These are phyloP conservation scores for Tetrapyrgos nigripes DNA, from an alignment of 1,284 basidiomycete species.

Conservation along the genomic window DNA sequence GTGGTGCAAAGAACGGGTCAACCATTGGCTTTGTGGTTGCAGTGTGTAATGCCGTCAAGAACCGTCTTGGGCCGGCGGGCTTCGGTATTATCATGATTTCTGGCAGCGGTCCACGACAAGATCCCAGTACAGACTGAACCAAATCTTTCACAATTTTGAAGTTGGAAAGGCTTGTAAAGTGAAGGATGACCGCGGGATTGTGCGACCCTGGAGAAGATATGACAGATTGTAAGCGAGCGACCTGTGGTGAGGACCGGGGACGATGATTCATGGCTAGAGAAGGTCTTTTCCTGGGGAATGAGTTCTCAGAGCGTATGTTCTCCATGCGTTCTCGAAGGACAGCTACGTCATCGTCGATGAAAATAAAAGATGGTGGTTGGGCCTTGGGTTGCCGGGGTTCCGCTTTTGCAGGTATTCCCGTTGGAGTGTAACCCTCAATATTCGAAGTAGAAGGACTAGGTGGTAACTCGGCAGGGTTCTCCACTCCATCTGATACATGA, in stretches of 20 bases:
- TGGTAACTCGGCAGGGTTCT: conserved; percentile 36
- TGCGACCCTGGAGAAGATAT: conserved; percentile 32
- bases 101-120: conserved; percentile 55
- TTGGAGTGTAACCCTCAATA: conserved; percentile 16
- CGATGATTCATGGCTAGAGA: conserved; percentile 72
- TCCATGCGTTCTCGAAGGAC: conserved; percentile 76
- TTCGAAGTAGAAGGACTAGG: conserved; percentile 17
- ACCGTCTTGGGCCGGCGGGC: conserved; percentile 90
- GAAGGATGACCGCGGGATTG: conserved; percentile 70
- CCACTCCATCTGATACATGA: conserved; percentile 72
- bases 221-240: conserved; percentile 63
- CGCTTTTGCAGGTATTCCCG: conserved; percentile 23
- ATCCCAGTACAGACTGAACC: conserved; percentile 72
- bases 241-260: conserved; percentile 79
- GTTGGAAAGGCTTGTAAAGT: conserved; percentile 90
- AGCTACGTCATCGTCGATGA: conserved; percentile 89
- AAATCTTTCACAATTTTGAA: conserved; percentile 88
- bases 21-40: conserved; percentile 84
- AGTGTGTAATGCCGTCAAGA: conserved; percentile 89
- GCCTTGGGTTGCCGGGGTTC: conserved; percentile 24
- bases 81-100: conserved; percentile 96
- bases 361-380: conserved; percentile 64
- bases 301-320: conserved; percentile 64
- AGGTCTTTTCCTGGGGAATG: conserved; percentile 70
- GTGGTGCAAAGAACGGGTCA: conserved; percentile 90